These are phyloP conservation scores for Candida andamanensis DNA, from an alignment of 805 yeast genomes.

Conservation along the genomic window DNA sequence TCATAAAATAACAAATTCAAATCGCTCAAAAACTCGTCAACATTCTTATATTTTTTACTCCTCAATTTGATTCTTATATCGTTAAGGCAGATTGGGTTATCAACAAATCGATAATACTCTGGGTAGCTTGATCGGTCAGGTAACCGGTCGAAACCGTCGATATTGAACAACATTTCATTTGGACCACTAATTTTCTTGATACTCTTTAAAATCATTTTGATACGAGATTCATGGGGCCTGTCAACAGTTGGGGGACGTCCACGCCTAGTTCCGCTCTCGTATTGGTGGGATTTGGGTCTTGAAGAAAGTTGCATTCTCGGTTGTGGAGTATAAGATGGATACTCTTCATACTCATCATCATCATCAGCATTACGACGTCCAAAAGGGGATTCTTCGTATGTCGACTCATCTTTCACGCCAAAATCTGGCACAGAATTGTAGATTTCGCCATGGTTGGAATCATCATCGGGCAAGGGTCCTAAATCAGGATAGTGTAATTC, in stretches of 20 bases:
- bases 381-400: constrained; percentile 1
- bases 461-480: constrained; percentile 60
- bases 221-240: constrained; percentile 86
- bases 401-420: constrained; percentile 4
- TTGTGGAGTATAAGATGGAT: constrained; percentile 8
- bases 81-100: constrained; percentile 61
- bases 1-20: constrained; percentile 70
- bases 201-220: constrained; percentile 78
- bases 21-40: constrained; percentile 73
- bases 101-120: constrained; percentile 49
- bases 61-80: constrained; percentile 80
- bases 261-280: constrained; percentile 55
- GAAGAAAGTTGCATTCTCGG: constrained; percentile 2
- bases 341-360: constrained; percentile 14
- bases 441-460: constrained; percentile 11
- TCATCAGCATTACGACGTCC: constrained; percentile 13
- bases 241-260: constrained; percentile 92
- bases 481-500: constrained; percentile 53
- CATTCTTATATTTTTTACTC: constrained; percentile 72
- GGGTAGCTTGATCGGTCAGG: constrained; percentile 61
- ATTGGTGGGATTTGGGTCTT: constrained; percentile 1
- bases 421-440: background rate
- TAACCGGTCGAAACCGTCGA: constrained; percentile 65
- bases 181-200: constrained; percentile 67
- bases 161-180: constrained; percentile 44